Percentiles rank a stretch among this genome's conserved stretches.
These are phyloP conservation scores for Synchytrium microbalum DNA, from an alignment of 371 early-diverging fungal genomes.

Conservation along the genomic window DNA sequence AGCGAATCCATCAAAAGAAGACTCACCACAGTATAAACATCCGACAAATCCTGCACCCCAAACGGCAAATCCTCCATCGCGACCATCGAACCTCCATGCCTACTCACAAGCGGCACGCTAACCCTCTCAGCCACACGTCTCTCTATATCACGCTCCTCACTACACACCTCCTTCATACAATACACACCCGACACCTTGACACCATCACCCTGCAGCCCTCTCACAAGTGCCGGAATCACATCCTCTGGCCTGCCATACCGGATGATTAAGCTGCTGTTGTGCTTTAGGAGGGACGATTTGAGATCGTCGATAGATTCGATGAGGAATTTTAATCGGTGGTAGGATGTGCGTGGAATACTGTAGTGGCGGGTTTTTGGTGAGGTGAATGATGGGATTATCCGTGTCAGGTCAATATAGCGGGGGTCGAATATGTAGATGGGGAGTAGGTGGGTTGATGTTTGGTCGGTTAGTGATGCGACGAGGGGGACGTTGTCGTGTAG, in stretches of 20 bases:
- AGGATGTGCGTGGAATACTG: slow-evolving; percentile 13
- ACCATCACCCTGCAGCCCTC: slow-evolving; percentile 2
- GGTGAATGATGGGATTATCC: slow-evolving; percentile 7
- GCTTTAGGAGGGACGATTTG: not conserved
- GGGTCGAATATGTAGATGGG: slow-evolving; percentile 17
- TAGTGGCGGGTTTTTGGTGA: slow-evolving; percentile 27
- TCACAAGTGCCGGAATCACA: slow-evolving; percentile 13
- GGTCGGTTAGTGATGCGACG: slow-evolving; percentile 2
- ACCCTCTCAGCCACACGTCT: slow-evolving; percentile 2
- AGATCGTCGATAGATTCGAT: not conserved
- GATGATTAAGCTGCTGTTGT: slow-evolving; percentile 18
- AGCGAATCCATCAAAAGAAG: too few relatives aligned
- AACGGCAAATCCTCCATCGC: slow-evolving; percentile 14
- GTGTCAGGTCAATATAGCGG: slow-evolving; percentile 7
- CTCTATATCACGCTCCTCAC: not conserved
- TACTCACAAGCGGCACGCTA: not conserved
- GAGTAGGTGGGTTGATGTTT: slow-evolving; percentile 13
- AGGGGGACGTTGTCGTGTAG: slow-evolving; percentile 34
- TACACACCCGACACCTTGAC: not conserved
- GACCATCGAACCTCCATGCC: not conserved
- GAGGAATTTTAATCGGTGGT: slow-evolving; percentile 4
- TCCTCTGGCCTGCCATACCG: slow-evolving; percentile 25
- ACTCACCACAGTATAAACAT: slow-evolving; percentile 26
- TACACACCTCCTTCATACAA: not conserved
- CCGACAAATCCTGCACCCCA: slow-evolving; percentile 16